Percentiles rank a stretch among this genome's conserved stretches.
phyloP scores from a whole-genome alignment of 2,329 filamentous ascomycete genomes.

The Xylariomycetidae sp. region DNA sequence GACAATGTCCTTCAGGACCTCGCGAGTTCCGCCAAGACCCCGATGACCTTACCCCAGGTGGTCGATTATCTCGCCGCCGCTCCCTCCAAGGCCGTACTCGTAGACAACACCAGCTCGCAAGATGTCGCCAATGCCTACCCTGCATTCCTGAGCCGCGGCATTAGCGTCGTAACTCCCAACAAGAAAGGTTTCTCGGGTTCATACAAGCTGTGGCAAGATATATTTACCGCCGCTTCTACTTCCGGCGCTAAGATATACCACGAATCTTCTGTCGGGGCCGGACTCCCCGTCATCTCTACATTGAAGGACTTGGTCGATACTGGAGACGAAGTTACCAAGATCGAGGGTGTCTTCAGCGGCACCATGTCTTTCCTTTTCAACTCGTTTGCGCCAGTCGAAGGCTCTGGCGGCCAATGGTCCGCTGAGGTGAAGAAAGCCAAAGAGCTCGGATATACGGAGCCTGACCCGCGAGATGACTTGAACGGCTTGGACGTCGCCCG shows the following conservation, averaged over 20 bases:
- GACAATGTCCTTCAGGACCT: constrained; percentile 59
- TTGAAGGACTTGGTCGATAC: constrained; percentile 92
- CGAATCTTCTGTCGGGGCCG: constrained; percentile 90
- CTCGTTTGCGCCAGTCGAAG: constrained; percentile 80
- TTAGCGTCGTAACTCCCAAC: constrained; percentile 93
- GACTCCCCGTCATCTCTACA: constrained; percentile 88
- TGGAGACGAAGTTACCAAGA: constrained; percentile 83
- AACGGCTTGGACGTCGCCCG: constrained; percentile 90
- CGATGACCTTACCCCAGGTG: constrained; percentile 65
- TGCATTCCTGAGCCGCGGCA: constrained; percentile 69
- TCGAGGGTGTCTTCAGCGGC: constrained; percentile 95
- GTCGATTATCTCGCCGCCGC: constrained; percentile 73
- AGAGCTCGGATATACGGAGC: constrained; percentile 86
- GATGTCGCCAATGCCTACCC: constrained; percentile 82
- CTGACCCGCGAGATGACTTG: constrained; percentile 79
- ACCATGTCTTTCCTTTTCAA: constrained; percentile 99
- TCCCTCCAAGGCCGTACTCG: constrained; percentile 73
- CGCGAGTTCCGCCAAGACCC: constrained; percentile 56
- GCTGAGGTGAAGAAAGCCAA: constrained; percentile 90
- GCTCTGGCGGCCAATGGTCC: constrained; percentile 77
- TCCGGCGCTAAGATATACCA: constrained; percentile 85
- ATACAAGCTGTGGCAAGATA: constrained; percentile 78
- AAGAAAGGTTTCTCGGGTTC: constrained; percentile 94
- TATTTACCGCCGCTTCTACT: constrained; percentile 68
- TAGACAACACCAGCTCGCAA: constrained; percentile 95